A percentile compares a stretch with the other conserved stretches of the same genome.
phyloP scores from a whole-genome alignment of 2,329 filamentous ascomycete species.

The Neonectria faginata region DNA sequence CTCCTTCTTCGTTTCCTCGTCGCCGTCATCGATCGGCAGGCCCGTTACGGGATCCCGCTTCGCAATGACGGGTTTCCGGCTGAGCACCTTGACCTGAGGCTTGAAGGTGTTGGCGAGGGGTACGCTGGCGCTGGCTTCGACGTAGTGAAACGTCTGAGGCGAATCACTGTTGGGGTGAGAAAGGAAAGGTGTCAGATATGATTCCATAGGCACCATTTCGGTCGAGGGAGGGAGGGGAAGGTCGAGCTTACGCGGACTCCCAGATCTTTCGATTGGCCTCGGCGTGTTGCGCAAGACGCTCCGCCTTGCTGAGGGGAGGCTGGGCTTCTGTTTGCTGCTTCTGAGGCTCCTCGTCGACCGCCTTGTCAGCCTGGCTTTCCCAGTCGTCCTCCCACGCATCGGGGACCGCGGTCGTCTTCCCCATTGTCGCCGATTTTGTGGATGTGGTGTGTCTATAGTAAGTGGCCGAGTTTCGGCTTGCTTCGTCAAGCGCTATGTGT shows the following conservation, averaged over 20 bases:
- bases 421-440: conserved; percentile 52
- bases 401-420: conserved; percentile 63
- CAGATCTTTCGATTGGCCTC: conserved; percentile 89
- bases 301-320: conserved; percentile 73
- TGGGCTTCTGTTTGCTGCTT: conserved; percentile 49
- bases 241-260: conserved; percentile 79
- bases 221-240: conserved; percentile 5
- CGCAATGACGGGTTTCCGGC: conserved; percentile 79
- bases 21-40: conserved; percentile 61
- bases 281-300: conserved; percentile 82
- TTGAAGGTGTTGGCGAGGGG: conserved; percentile 78
- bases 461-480: conserved; percentile 4
- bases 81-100: conserved; percentile 84
- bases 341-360: conserved; percentile 50
- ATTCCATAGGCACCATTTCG: conserved; percentile 11
- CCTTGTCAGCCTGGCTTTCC: conserved; percentile 79
- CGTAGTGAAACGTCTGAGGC: conserved; percentile 78
- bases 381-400: conserved; percentile 95
- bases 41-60: conserved; percentile 67
- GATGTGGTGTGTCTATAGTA: not conserved
- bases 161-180: conserved; percentile 69
- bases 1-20: conserved; percentile 72
- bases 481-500: not conserved
- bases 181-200: conserved; percentile 10
- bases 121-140: conserved; percentile 72